These are phyloP conservation scores for Aspergillus intermedius DNA, from an alignment of 2,329 filamentous ascomycete species.

Conservation along the genomic window DNA sequence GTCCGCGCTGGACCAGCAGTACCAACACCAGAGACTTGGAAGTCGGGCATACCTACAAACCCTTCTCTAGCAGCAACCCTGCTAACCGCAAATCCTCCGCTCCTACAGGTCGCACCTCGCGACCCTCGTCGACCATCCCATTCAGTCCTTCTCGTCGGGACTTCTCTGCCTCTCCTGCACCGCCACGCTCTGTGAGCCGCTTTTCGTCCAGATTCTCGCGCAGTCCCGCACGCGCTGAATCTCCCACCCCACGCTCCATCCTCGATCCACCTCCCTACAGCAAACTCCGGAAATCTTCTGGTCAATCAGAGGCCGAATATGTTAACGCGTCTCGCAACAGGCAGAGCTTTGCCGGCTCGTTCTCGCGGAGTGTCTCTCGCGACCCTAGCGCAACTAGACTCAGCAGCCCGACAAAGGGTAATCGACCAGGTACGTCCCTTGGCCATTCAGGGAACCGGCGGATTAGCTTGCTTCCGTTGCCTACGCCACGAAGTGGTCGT, in stretches of 20 bases:
- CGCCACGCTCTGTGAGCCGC: slow-evolving; percentile 29
- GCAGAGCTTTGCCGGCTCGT: slow-evolving; percentile 33
- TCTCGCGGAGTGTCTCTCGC: slow-evolving; percentile 23
- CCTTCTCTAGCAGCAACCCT: slow-evolving; percentile 54
- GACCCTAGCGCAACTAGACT: slow-evolving; percentile 10
- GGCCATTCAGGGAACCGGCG: slow-evolving; percentile 34
- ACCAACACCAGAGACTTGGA: slow-evolving; percentile 59
- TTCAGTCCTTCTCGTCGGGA: slow-evolving; percentile 38
- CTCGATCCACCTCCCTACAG: slow-evolving; percentile 39
- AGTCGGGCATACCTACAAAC: slow-evolving; percentile 62
- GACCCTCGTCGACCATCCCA: slow-evolving; percentile 37
- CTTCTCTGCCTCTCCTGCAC: slow-evolving; percentile 34
- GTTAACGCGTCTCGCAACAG: slow-evolving; percentile 29
- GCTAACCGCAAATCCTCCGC: slow-evolving; percentile 40
- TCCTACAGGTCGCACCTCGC: slow-evolving; percentile 19
- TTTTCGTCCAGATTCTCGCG: slow-evolving; percentile 28
- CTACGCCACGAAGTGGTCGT: slow-evolving; percentile 24
- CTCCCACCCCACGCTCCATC: slow-evolving; percentile 23
- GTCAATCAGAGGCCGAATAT: slow-evolving; percentile 13
- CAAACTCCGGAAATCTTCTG: slow-evolving; percentile 26
- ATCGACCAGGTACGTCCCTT: slow-evolving; percentile 33
- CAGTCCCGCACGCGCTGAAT: slow-evolving; percentile 23
- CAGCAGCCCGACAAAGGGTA: slow-evolving; percentile 22
- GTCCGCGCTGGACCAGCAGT: slow-evolving; percentile 67
- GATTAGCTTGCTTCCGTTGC: slow-evolving; percentile 36